Evolutionary conservation across 1,139 yeast genomes (phyloP).

Genomic region (Arxiozyma heterogenica): DNA sequence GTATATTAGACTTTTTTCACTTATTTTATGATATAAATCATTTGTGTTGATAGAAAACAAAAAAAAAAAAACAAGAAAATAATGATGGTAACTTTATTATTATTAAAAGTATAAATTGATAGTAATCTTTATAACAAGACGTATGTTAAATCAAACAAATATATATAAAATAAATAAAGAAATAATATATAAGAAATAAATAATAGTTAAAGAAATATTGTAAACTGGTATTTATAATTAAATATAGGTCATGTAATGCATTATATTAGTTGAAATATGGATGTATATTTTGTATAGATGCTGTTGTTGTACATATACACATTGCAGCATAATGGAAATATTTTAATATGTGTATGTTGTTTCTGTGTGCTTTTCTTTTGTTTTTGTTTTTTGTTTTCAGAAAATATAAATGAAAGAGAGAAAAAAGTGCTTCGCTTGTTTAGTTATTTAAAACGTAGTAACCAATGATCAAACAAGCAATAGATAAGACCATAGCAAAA

Average conservation of each 20-base stretch:
- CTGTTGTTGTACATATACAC: background rate
- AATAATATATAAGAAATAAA: too few relatives aligned
- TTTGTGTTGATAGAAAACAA: background rate
- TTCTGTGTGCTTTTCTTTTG: background rate
- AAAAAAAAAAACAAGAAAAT: too few relatives aligned
- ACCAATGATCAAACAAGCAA: constrained; percentile 47
- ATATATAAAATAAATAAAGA: too few relatives aligned
- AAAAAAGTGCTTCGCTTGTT: background rate
- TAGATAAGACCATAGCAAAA: constrained; percentile 40
- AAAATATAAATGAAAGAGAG: too few relatives aligned
- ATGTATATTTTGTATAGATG: background rate
- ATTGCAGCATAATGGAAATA: background rate
- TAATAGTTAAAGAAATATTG: too few relatives aligned
- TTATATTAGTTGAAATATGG: background rate
- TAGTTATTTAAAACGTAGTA: constrained; percentile 38
- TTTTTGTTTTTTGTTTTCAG: too few relatives aligned
- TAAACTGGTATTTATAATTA: too few relatives aligned
- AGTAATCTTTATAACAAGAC: too few relatives aligned
- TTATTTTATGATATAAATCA: too few relatives aligned
- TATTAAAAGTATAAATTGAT: too few relatives aligned
- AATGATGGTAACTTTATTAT: too few relatives aligned
- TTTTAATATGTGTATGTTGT: background rate
- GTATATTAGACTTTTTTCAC: background rate
- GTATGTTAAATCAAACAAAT: background rate
- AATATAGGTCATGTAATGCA: background rate